These are phyloP conservation scores for Bondarzewia mesenterica DNA, from an alignment of 1,284 basidiomycete species.

Conservation along the genomic window DNA sequence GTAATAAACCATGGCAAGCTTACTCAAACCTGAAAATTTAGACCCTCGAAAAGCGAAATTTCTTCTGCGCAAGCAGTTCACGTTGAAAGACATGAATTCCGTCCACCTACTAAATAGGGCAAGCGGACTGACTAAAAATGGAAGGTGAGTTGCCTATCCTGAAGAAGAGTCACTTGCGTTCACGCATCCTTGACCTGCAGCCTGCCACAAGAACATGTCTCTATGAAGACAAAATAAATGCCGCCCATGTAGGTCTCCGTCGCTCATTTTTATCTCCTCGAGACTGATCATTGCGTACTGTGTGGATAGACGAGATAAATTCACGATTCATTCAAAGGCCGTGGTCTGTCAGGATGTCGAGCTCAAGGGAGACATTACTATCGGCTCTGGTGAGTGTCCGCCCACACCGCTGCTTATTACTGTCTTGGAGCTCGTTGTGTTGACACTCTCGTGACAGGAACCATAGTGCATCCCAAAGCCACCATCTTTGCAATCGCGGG, in stretches of 20 bases:
- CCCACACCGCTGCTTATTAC: not conserved
- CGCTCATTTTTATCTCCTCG: not conserved
- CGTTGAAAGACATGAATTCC: not conserved
- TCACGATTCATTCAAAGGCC: slow-evolving; percentile 73
- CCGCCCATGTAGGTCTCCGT: slow-evolving; percentile 22
- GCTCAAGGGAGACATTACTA: slow-evolving; percentile 85
- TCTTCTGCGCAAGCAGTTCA: no score
- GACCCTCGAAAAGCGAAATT: no score
- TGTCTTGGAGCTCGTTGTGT: not conserved
- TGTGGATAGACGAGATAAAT: slow-evolving; percentile 59
- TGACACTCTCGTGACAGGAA: slow-evolving; percentile 33
- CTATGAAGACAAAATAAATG: no score
- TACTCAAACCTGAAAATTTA: no score
- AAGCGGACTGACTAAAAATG: not conserved
- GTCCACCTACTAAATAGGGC: not conserved
- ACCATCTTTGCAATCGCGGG: slow-evolving; percentile 85
- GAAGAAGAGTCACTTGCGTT: no score
- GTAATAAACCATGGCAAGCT: no score
- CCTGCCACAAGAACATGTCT: no score
- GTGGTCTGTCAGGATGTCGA: slow-evolving; percentile 85
- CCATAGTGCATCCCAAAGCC: slow-evolving; percentile 90
- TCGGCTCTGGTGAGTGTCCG: slow-evolving; percentile 56
- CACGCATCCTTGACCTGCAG: no score
- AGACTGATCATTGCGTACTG: not conserved
- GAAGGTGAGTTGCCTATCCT: not conserved